Evolutionary conservation across 257 asterid genomes (phyloP).

Genomic region (Solanum virginianum): DNA sequence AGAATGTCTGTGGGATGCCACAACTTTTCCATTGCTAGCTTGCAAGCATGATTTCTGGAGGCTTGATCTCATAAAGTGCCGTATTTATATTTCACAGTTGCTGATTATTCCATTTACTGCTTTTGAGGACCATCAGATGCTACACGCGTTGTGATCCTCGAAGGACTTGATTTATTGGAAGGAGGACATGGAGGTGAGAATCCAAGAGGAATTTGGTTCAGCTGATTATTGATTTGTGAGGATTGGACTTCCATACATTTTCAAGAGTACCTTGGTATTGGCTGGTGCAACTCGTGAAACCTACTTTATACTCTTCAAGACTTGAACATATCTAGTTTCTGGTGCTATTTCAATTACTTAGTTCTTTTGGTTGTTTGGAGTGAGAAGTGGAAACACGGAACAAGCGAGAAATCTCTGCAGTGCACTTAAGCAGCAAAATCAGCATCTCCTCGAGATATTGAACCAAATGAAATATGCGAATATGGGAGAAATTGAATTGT

Average conservation of each 20-base stretch:
- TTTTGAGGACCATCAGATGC: constrained; percentile 2
- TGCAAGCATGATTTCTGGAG: neutral
- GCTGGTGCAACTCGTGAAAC: neutral
- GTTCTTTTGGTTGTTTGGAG: neutral
- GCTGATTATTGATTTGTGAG: neutral
- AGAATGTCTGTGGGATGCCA: neutral
- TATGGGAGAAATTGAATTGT: neutral
- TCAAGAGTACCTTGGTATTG: neutral
- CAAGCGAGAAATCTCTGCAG: neutral
- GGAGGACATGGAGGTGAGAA: neutral
- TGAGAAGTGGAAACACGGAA: neutral
- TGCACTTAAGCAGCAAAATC: neutral
- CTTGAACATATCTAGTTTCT: neutral
- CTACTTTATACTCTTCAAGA: neutral
- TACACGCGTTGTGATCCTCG: neutral
- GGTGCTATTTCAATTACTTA: neutral
- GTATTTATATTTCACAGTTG: neutral
- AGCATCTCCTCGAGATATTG: neutral
- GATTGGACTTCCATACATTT: neutral
- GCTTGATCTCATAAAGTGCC: neutral
- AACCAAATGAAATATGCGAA: neutral
- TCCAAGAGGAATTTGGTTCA: neutral
- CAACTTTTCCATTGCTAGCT: neutral
- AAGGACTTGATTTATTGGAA: neutral
- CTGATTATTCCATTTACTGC: neutral